Percentiles rank a stretch among this genome's conserved stretches.
Evolutionary conservation across 108 stramenopile genomes (phyloP).

Genomic region (Skeletonema menzelii): DNA sequence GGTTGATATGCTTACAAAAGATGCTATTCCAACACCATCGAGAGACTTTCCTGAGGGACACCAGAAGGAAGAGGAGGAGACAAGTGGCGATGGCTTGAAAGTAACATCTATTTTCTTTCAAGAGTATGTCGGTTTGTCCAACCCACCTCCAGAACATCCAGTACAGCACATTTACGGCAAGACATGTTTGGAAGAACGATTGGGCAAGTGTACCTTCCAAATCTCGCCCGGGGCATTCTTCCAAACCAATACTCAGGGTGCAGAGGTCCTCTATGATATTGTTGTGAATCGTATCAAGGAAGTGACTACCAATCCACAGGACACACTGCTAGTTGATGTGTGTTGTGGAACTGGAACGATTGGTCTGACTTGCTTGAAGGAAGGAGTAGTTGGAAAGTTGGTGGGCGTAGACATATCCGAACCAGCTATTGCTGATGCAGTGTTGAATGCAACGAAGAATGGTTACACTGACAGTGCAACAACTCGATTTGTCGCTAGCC

Average conservation of each 20-base stretch:
- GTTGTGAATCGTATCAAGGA: slow-evolving; percentile 74
- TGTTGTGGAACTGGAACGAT: slow-evolving; percentile 97
- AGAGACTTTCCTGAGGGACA: slow-evolving; percentile 26
- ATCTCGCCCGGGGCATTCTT: slow-evolving; percentile 96
- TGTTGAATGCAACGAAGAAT: slow-evolving; percentile 68
- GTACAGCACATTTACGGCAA: slow-evolving; percentile 84
- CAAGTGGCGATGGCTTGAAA: slow-evolving; percentile 24
- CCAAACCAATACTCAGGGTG: slow-evolving; percentile 90
- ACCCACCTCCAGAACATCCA: slow-evolving; percentile 77
- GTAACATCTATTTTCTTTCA: slow-evolving; percentile 85
- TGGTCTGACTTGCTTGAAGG: slow-evolving; percentile 80
- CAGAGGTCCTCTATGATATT: slow-evolving; percentile 82
- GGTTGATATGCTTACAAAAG: slow-evolving; percentile 47
- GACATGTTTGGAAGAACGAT: slow-evolving; percentile 61
- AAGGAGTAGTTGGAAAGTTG: slow-evolving; percentile 69
- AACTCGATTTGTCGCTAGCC: slow-evolving; percentile 70
- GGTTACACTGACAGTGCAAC: slow-evolving; percentile 17
- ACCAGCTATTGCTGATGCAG: slow-evolving; percentile 90
- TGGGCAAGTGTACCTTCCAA: slow-evolving; percentile 82
- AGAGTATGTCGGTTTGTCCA: slow-evolving; percentile 78
- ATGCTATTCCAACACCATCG: slow-evolving; percentile 28
- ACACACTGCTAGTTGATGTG: slow-evolving; percentile 78
- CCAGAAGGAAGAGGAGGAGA: slow-evolving; percentile 4
- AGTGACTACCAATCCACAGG: slow-evolving; percentile 45
- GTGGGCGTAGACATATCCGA: slow-evolving; percentile 87